Base-by-base conservation (phyloP, 805 yeast genomes). In the Metschnikowia santaceciliae region DNA sequence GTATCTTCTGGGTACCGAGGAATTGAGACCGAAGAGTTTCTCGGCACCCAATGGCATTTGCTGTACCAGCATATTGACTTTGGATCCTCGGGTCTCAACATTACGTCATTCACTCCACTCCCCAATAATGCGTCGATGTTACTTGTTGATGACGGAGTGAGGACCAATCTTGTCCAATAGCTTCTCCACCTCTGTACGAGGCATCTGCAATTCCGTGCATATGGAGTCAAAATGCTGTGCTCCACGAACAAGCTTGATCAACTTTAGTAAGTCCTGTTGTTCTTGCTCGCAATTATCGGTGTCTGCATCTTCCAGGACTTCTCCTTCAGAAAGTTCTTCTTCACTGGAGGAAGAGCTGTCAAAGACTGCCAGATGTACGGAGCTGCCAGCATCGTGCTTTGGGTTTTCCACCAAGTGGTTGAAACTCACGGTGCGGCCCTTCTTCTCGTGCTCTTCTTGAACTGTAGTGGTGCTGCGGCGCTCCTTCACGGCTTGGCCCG, bases 141-240 rank as follows among this genome's bases (percentile, higher is more conserved):
- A 74, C 37, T 72, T 53, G 49, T 71, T 72, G 19, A 73, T 68
- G 19, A 66, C 54, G 23, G 70, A 70, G 51, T 64, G 68, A 6
- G 66, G 59, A 1, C 78, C 78, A 33, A 74, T 58, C 42, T 61
- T 61, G 32, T 61, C 69, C 23, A 74, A 58, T 62, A 82, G 65
- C 32, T 66, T 60, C 57, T 83, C 86, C 1, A 86, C 79, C 30
- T 83, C 84, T 19, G 63, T 64, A 42, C 81, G 70, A 8, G 86
- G 76, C 60, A 76, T 75, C 43, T 76, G 79, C 58, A 88, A 69
- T 51, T 82, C 86, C 0, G 92, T 88, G 60, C 92, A 85, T 2
- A 89, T 83, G 3, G 79, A 72, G 59, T 86, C 92, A 55, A 83
- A 73, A 54, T 77, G 78, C 47, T 79, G 83, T 22, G 75, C 75